Evolutionary conservation across 1,284 basidiomycete species (phyloP).

Genomic region (Ganoderma sinense): DNA sequence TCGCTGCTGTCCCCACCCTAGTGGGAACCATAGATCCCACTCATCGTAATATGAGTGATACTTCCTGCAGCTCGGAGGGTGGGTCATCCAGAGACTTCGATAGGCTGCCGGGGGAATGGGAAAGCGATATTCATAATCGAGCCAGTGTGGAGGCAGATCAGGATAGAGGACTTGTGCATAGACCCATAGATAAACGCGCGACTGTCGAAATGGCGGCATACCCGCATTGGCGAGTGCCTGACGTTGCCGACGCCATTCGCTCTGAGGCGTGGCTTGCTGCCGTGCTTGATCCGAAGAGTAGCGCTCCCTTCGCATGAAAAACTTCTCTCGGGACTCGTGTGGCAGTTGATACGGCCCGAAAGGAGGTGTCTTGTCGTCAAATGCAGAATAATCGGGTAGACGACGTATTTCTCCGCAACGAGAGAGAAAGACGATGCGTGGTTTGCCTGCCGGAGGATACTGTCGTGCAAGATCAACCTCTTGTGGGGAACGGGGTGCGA

Average conservation of each 20-base stretch:
- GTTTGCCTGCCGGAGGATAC: not conserved
- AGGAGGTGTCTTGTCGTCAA: not conserved
- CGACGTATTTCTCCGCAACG: not conserved
- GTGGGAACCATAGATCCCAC: not conserved
- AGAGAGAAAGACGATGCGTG: not conserved
- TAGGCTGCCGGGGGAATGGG: not conserved
- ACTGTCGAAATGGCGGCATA: not conserved
- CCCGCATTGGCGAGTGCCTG: not conserved
- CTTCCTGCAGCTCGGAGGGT: not conserved
- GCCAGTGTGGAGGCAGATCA: not conserved
- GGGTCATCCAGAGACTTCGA: not conserved
- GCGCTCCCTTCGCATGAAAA: not conserved
- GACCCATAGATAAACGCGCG: not conserved
- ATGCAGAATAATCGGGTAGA: not conserved
- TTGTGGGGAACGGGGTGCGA: not conserved
- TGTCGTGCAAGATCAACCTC: not conserved
- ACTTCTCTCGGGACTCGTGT: not conserved
- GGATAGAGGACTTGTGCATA: not conserved
- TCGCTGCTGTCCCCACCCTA: not conserved
- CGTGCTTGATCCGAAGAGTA: not conserved
- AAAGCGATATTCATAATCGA: not conserved
- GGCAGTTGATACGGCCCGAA: not conserved
- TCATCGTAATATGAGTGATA: not conserved
- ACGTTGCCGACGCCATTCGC: not conserved
- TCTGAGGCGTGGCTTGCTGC: not conserved